Evolutionary conservation across 345 rosid species (phyloP), one percentile per base, ranked within the genome.

Genomic region (Crucihimalaya himalaica): DNA sequence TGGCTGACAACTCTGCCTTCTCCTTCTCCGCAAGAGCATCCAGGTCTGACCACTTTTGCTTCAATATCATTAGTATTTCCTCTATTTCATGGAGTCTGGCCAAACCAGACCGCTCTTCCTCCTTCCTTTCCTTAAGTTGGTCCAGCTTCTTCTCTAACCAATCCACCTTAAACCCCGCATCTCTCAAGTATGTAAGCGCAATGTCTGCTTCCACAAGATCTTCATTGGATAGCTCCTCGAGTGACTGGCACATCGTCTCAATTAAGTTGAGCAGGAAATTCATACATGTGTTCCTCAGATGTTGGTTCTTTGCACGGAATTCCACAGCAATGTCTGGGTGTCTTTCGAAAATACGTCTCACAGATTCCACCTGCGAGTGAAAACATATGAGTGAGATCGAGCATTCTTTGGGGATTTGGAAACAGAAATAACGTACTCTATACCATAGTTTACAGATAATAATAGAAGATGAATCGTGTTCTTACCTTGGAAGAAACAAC

Each of bases 91-190:
- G 9, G 2, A 43, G 48, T 20, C 9, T 3, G 9, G 48, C 52
- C 52, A 23, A 63, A 4, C 48, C 12, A 40, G 7, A 6, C 16
- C 1, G 35, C 10, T 25, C 53, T 53, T 27, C 29, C 53, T 50
- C 8, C 32, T 52, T 48, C 7, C 14, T 58, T 21, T 57, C 57
- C 1, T 5, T 12, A 1, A 73, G 10, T 7, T 73, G 19, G 3
- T 63, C 56, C 5, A 73, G 23, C 39, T 73, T 73, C 15, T 9
- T 64, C 70, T 64, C 43, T 19, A 63, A 16, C 71, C 71, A 73
- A 3, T 73, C 65, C 46, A 73, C 21, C 25, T 55, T 31, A 11
- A 73, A 46, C 0, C 77, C 71, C 0, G 14, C 63, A 40, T 40
- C 31, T 14, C 19, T 54, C 45, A 72, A 14, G 59, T 51, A 29